Base-by-base conservation (phyloP, 768 basidiomycete genomes). In the Boletus tylopilopsis region DNA sequence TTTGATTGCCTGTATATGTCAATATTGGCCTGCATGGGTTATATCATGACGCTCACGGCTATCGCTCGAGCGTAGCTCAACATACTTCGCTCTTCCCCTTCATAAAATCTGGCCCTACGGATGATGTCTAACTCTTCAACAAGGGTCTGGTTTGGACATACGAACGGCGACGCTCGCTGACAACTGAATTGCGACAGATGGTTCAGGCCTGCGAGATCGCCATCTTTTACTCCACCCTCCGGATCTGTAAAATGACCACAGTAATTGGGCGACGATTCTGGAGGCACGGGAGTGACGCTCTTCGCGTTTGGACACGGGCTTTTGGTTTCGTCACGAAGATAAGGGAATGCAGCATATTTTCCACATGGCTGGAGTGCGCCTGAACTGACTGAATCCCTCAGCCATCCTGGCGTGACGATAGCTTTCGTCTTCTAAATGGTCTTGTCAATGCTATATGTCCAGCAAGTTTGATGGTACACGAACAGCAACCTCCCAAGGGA, bases 61-160 rank as follows among this genome's bases (percentile, higher is more conserved):
- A 90, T 82, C 2, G 85, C 82, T 41, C 87, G 75, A 29, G 81
- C 74, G 55, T 92, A 93, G 52, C 81, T 82, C 41, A 92, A 67
- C 34, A 83, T 80, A 57, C 85, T 88, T 24, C 79, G 71, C 19
- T 76, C 73, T 43, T 87, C 76, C 12, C 85, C 82, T 60, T 92
- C 90, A 2, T 89, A 68, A 39, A 79, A 72, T 38, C 90, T 74
- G 22, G 75, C 71, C 30, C 71, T 75, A 16, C 77, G 75, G 25
- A 92, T 75, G 16, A 85, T 66, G 24, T 74, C 76, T 12, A 92
- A 66, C 56, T 84, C 78, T n/a, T 66, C 54, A 5, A 76, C 76
- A 5, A 92, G 74, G 0, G 53, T 68, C 62, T 90, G 85, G 55
- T 92, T 92, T 0, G 76, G 74, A 55, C 85, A 91, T 3, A 78